Percentiles rank a stretch among this genome's conserved stretches.
Evolutionary conservation across 2,329 filamentous ascomycete genomes (phyloP).

Genomic region (Colletotrichum filicis): DNA sequence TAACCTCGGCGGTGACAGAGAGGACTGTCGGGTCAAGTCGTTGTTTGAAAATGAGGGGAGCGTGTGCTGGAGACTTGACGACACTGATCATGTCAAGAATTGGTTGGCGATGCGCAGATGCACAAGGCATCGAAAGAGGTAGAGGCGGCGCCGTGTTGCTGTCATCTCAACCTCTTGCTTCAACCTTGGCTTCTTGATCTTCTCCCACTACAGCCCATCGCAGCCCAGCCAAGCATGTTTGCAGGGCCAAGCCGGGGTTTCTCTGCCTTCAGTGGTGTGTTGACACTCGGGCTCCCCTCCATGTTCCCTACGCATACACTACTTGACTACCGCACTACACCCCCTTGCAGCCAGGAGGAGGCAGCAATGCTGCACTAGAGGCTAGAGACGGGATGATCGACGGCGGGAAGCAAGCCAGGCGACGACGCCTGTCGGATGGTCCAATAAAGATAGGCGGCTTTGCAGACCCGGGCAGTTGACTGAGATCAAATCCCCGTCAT

Average conservation of each 20-base stretch:
- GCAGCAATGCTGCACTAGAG: constrained; percentile 15
- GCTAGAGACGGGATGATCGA: constrained; percentile 34
- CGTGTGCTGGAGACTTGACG: not conserved
- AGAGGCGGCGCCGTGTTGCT: not conserved
- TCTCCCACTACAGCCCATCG: not conserved
- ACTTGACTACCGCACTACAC: not conserved
- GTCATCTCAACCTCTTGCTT: not conserved
- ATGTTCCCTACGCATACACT: not conserved
- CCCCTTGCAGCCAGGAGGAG: constrained; percentile 32
- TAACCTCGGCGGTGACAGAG: constrained; percentile 31
- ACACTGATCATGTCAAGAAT: not conserved
- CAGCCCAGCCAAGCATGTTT: constrained; percentile 1
- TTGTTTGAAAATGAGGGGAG: not conserved
- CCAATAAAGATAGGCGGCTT: constrained; percentile 30
- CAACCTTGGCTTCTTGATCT: not conserved
- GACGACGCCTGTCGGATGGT: constrained; percentile 30
- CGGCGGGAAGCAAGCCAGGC: constrained; percentile 30
- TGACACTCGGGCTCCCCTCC: not conserved
- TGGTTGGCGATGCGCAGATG: not conserved
- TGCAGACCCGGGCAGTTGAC: constrained; percentile 29
- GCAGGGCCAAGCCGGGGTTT: constrained; percentile 11
- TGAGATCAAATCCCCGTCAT: constrained; percentile 26
- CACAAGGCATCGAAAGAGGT: not conserved
- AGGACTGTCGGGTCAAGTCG: constrained; percentile 16
- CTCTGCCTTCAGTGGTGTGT: constrained; percentile 16